Evolutionary conservation across 202 grass and related monocot genomes (phyloP).

Genomic region (Zizania palustris): DNA sequence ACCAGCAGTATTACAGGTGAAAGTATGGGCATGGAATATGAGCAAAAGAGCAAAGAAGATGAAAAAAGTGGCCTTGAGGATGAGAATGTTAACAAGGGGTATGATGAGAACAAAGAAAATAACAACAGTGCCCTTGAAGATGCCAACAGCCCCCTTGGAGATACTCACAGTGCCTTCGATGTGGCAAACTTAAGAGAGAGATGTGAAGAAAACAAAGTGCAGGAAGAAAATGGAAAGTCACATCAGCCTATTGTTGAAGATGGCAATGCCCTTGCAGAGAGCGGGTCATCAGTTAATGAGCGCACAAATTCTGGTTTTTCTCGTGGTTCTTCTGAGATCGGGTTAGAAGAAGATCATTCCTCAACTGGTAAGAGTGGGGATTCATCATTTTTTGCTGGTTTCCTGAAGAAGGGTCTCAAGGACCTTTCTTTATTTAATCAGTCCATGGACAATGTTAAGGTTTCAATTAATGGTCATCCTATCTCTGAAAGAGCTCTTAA

Average conservation of each 20-base stretch:
- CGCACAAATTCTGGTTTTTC: constrained; percentile 72
- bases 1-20: constrained; percentile 24
- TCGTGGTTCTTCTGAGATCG: constrained; percentile 60
- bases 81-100: constrained; percentile 33
- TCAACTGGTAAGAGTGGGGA: constrained; percentile 65
- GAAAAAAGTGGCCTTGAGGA: constrained; percentile 5
- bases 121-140: constrained; percentile 17
- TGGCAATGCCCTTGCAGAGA: constrained; percentile 47
- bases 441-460: constrained; percentile 59
- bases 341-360: constrained; percentile 70
- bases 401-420: constrained; percentile 77
- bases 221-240: constrained; percentile 34
- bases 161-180: constrained; percentile 35
- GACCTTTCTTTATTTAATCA: constrained; percentile 73
- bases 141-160: constrained; percentile 13
- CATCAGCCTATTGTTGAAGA: constrained; percentile 47
- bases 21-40: constrained; percentile 25
- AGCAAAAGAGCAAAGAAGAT: constrained; percentile 21
- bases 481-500: constrained; percentile 88
- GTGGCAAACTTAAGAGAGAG: constrained; percentile 36
- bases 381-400: constrained; percentile 81
- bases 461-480: constrained; percentile 88
- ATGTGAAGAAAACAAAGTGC: constrained; percentile 36
- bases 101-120: constrained; percentile 42
- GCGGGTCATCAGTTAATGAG: constrained; percentile 62